Base-by-base conservation (phyloP, 208 protist genomes). In the Crithidia mellificae region DNA sequence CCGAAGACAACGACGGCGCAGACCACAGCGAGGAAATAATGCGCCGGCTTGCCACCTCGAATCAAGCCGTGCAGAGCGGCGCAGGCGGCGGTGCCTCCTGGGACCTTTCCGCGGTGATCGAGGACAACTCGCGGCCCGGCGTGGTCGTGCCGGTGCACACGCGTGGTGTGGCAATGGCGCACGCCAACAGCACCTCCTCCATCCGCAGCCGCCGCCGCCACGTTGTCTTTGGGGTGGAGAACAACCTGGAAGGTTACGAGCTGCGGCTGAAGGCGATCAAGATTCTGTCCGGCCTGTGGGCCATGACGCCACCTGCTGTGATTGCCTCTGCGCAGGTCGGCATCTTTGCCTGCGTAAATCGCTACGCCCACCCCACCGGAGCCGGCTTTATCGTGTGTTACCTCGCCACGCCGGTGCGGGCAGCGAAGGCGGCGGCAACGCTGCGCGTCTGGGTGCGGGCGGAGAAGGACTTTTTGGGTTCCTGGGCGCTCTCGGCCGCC, bases 311-410 rank as follows among this genome's bases (percentile, higher is more conserved):
- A 25, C 83, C 85, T 9, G 50, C 72, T 7, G 25, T 50, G 14
- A 83, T 95, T 46, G 34, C 72, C 1, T 59, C 63, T 4, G 73
- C 30, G n/a, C 56, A 54, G 20, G 72, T 72, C 19, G 90, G 75
- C 24, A 53, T 93, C 6, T 84, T 81, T 50, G 87, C 85, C 6
- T 90, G 79, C 56, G 68, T 83, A 3, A 95, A 92, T 67, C 84
- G 84, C 53, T 91, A 78, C 61, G 80, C 78, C 6, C 80, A 78
- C 8, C 90, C 85, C 9, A 95, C 90, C 0, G 90, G 90, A 19
- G 72, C 85, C 2, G 87, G 86, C n/a, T 92, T 90, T 55, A 79
- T 88, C 6, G 41, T 95, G 2, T 95, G 90, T 70, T 95, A 93
- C 68, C 41, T 75, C 14, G 77, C 72, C 15, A 65, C 54, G 22